Evolutionary conservation across 148 eudicot genomes (phyloP), one percentile per base, ranked within the genome.

Genomic region (Polygonum maritimum): DNA sequence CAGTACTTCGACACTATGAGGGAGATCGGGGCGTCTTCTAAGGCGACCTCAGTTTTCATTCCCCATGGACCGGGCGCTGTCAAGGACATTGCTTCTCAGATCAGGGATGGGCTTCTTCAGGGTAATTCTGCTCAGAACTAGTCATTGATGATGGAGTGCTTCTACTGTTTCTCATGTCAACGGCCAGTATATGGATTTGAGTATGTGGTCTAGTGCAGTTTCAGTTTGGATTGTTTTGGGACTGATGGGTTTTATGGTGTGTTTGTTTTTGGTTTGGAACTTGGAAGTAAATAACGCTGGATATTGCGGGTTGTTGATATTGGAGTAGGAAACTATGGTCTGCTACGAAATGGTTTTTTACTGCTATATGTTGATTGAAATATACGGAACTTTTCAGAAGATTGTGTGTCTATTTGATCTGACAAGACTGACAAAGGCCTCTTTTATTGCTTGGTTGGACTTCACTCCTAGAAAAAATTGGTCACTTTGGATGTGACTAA

Each of bases 61-160:
- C 94, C 94, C 31, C 94, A 90, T 76, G 94, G 94, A 4, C 94
- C 91, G 6, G 94, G 94, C 13, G 94, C 89, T 10, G 94, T 90
- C 2, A 81, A 49, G 71, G 91, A 90, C 49, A 72, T 90, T 74
- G 91, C 91, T 41, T 35, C 85, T 48, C 94, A 90, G 71, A 88
- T 90, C 41, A 79, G 95, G 82, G 92, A 90, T 48, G 95, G 92
- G 21, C 90, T 88, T 44, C 94, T 90, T 22, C 91, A 90, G 51
- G 90, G 74, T 19, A 74, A 85, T 11, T 10, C 75, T 3, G 80
- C 74, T 78, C 73, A 69, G 18, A 74, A 78, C 22, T 77, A 77
- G 55, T 38, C 2, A 31, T 14, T 26, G 35, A 58, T 14, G 55
- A 14, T 51, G 55, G 55, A 18, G 55, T 5, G 4, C n/a, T 49